Percentiles rank a stretch among this genome's conserved stretches.
Conservation (phyloP, 2,329 filamentous ascomycete species). For the Karstenula rhodostoma region DNA sequence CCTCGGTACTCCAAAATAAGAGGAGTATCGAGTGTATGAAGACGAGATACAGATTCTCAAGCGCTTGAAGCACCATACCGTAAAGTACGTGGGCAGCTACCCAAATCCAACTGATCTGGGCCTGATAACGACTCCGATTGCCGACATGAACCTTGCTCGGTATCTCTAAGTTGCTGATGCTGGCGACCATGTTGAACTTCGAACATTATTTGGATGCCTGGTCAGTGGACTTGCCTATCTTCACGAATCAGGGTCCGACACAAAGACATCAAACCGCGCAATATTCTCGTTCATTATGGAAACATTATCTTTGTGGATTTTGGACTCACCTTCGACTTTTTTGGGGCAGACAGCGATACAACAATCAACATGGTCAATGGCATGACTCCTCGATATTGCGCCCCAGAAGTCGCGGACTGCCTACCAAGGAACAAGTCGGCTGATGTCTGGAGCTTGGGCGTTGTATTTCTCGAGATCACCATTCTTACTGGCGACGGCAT, state of each 20-base stretch:
- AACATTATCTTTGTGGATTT: constrained; percentile 40
- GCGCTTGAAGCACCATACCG: constrained; percentile 38
- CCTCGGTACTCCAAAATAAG: constrained; percentile 21
- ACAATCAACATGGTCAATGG: constrained; percentile 22
- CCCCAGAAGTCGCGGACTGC: constrained; percentile 24
- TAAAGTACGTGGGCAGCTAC: constrained; percentile 41
- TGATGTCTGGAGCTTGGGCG: constrained; percentile 29
- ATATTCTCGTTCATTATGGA: constrained; percentile 35
- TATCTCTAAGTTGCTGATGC: constrained; percentile 17
- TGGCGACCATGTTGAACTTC: neutral
- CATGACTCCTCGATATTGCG: constrained; percentile 26
- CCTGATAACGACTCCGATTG: constrained; percentile 39
- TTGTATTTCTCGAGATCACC: constrained; percentile 24
- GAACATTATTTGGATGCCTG: constrained; percentile 35
- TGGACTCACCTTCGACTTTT: constrained; percentile 29
- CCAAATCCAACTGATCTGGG: constrained; percentile 36
- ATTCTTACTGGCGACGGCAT: neutral
- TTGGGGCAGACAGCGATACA: constrained; percentile 23
- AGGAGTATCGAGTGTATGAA: constrained; percentile 22
- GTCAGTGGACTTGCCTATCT: constrained; percentile 33
- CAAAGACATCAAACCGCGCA: constrained; percentile 43
- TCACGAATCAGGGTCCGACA: constrained; percentile 33
- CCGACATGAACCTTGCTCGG: constrained; percentile 26
- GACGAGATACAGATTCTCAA: constrained; percentile 40
- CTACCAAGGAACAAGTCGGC: constrained; percentile 22